These are phyloP conservation scores for Phytophthora idaei DNA, from an alignment of 352 stramenopile genomes.

Conservation along the genomic window DNA sequence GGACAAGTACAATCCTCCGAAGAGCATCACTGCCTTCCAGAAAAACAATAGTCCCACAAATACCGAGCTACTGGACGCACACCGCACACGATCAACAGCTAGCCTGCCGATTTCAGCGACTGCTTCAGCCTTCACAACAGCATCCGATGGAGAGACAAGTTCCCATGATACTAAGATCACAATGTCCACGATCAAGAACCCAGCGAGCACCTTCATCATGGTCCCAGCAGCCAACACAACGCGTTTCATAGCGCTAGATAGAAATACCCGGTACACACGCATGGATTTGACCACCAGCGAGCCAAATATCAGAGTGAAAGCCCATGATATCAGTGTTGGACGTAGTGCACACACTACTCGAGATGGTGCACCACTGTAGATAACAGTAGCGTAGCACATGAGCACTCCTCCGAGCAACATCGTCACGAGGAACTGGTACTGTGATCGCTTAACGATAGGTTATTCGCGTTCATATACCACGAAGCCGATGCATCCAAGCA, in stretches of 20 bases:
- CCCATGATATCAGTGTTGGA: slow-evolving; percentile 38
- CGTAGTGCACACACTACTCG: slow-evolving; percentile 39
- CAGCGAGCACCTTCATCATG: slow-evolving; percentile 50
- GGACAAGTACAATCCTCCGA: slow-evolving; percentile 46
- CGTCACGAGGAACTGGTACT: slow-evolving; percentile 64
- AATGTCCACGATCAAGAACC: slow-evolving; percentile 44
- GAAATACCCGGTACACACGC: slow-evolving; percentile 59
- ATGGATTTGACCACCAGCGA: slow-evolving; percentile 56
- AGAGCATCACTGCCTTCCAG: slow-evolving; percentile 51
- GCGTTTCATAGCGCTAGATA: slow-evolving; percentile 46
- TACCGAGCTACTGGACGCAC: slow-evolving; percentile 40
- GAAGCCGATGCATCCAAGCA: slow-evolving; percentile 36
- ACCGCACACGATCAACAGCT: slow-evolving; percentile 33
- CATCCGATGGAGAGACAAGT: slow-evolving; percentile 26
- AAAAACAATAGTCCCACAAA: slow-evolving; percentile 46
- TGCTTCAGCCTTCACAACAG: slow-evolving; percentile 13
- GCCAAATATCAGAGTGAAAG: slow-evolving; percentile 63
- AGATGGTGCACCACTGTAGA: slow-evolving; percentile 54
- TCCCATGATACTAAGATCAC: slow-evolving; percentile 41
- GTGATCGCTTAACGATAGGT: slow-evolving; percentile 69
- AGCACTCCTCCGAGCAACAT: slow-evolving; percentile 59
- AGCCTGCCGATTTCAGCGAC: slow-evolving; percentile 31
- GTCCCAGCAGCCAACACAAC: slow-evolving; percentile 41
- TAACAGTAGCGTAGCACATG: slow-evolving; percentile 43
- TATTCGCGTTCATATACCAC: slow-evolving; percentile 42